phyloP scores from a whole-genome alignment of 768 basidiomycete genomes.

The Boletus bicolor region DNA sequence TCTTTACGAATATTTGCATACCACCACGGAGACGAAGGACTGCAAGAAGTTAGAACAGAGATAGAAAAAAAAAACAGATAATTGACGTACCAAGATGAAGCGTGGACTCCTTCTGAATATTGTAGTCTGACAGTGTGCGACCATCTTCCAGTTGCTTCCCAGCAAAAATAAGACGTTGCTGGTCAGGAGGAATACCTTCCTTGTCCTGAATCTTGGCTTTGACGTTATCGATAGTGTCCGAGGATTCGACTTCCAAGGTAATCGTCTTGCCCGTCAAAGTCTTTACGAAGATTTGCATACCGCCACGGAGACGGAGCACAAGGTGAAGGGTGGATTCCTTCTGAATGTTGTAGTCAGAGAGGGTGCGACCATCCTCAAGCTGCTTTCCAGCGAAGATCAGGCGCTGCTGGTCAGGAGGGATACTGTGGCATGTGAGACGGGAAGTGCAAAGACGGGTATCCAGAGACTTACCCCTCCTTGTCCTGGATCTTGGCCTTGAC shows the following conservation, averaged over 20 bases:
- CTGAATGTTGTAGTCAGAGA: constrained; percentile 91
- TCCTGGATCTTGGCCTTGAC: constrained; percentile 56
- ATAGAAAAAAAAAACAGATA: rapidly evolving
- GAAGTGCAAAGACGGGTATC: rapidly evolving
- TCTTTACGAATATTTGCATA: constrained; percentile 91
- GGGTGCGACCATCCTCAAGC: constrained; percentile 89
- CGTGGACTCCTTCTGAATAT: constrained; percentile 87
- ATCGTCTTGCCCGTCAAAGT: constrained; percentile 88
- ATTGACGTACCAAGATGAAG: constrained; percentile 40
- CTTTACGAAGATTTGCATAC: constrained; percentile 85
- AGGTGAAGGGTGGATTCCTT: constrained; percentile 90
- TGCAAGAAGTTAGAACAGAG: not conserved
- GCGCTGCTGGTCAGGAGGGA: constrained; percentile 89
- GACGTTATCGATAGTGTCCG: constrained; percentile 84
- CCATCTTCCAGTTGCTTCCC: constrained; percentile 93
- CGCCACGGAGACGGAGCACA: constrained; percentile 88
- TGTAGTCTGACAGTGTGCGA: constrained; percentile 86
- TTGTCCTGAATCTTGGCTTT: constrained; percentile 94
- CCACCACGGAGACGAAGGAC: constrained; percentile 86
- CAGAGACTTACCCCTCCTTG: constrained; percentile 50
- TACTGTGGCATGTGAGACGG: constrained; percentile 32
- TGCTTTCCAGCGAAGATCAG: constrained; percentile 97
- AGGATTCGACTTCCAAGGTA: constrained; percentile 86
- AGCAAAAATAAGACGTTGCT: constrained; percentile 88
- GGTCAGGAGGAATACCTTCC: constrained; percentile 85